Evolutionary conservation across 768 basidiomycete species (phyloP), one percentile per base, ranked within the genome.

Genomic region (Russula dissimulans): DNA sequence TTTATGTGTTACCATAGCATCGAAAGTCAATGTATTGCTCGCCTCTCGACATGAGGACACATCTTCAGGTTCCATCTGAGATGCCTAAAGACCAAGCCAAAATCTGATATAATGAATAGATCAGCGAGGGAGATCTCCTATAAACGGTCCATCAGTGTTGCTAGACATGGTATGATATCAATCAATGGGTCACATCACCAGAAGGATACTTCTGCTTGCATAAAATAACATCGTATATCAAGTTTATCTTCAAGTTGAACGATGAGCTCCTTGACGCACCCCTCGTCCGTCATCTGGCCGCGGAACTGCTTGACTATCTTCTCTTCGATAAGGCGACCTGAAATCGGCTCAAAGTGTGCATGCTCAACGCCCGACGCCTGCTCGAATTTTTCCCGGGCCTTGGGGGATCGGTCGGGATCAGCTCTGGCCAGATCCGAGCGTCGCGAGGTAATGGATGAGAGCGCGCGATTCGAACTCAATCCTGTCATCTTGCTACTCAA

Each of bases 331-430:
- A 60, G 41, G 8, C 3, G 22, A 4, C 14, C 14, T 5, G 22
- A 52, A 18, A 31, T 5, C 18, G 57, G 47, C 9, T 63, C 45
- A 6, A 63, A 63, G 0, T 61, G 42, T 15, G 48, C 1, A 36
- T 44, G 49, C 56, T 75, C 74, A 36, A 71, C 51, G n/a, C 66
- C 68, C n/a, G 62, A 62, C 4, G 70, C 74, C 54, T 69, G 67
- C 47, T 70, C 69, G 42, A 69, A 67, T n/a, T 65, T 64, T 2
- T 67, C 70, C 26, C 49, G 56, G 0, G 63, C 66, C 56, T 59
- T 66, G 43, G 65, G 22, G 1, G 62, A 18, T 72, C 67, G 3
- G 50, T 54, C 3, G 67, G 57, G 0, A 67, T 56, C 31, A 67
- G 66, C 32, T 60, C 53, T 46, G 68, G 38, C 63, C 62, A 1